Conservation (phyloP, 768 basidiomycete species). For the Infundibulicybe gibba region DNA sequence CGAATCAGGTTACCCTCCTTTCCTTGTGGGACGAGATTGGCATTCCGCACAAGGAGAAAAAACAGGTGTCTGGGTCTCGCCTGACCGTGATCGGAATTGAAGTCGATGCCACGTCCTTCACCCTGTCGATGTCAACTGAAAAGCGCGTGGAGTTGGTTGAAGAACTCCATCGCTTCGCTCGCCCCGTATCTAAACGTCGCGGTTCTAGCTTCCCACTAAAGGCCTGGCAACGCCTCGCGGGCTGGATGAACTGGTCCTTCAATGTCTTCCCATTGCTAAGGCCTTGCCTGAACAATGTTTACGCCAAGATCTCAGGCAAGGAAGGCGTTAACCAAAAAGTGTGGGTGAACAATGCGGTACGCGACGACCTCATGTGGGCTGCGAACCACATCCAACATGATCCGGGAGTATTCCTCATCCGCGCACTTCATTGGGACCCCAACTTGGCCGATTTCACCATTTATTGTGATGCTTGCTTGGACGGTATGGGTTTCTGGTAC, state of each 20-base stretch:
- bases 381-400: slow-evolving; percentile 11
- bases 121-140: slow-evolving; percentile 13
- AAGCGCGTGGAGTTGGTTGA: slow-evolving; percentile 9
- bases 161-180: slow-evolving; percentile 5
- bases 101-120: slow-evolving; percentile 29
- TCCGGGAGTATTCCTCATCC: slow-evolving; percentile 16
- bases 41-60: slow-evolving; percentile 31
- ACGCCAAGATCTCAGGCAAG: slow-evolving; percentile 14
- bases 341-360: slow-evolving; percentile 19
- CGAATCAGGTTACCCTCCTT: slow-evolving; percentile 26
- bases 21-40: slow-evolving; percentile 34
- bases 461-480: slow-evolving; percentile 17
- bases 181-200: not conserved
- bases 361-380: slow-evolving; percentile 24
- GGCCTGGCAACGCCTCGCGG: slow-evolving; percentile 26
- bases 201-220: slow-evolving; percentile 9
- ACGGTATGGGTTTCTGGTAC: slow-evolving; percentile 17
- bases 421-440: slow-evolving; percentile 12
- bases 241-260: slow-evolving; percentile 35
- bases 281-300: slow-evolving; percentile 21
- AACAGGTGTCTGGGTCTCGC: slow-evolving; percentile 29
- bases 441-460: slow-evolving; percentile 6
- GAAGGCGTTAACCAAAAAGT: too few species aligned
- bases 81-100: slow-evolving; percentile 36
- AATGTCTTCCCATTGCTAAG: slow-evolving; percentile 28